Base-by-base conservation (phyloP, 2,329 filamentous ascomycete genomes). In the Incumbomyces lentus region DNA sequence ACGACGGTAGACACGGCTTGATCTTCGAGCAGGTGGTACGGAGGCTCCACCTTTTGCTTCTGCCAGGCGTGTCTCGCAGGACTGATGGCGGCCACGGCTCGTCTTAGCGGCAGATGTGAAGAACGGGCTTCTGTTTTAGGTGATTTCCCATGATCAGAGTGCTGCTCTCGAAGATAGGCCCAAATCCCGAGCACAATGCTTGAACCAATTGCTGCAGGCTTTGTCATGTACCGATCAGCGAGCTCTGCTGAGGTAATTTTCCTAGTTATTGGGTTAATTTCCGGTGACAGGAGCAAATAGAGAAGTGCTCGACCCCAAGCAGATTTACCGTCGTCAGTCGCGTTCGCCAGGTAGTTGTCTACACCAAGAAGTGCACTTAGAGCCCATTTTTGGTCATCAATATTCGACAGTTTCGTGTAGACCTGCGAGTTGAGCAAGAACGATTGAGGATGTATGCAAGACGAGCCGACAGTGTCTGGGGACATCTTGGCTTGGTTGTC, bases 231-330 rank as follows among this genome's bases (percentile, higher is more conserved):
- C 1, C 39, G 48, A 6, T 84, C 69, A 32, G 66, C 63, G 29
- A 98, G 66, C 0, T 74, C 66, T 38, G 72, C 67, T 16, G 72
- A 72, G 3, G 82, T 78, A 54, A 80, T 74, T 52, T 81, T 79
- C 47, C 84, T 80, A 40, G 84, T 68, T 32, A 70, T 70, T 2
- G 81, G 71, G 11, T 82, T 71, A 16, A 86, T 69, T 11, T 64
- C 69, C 12, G 77, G 67, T 1, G 82, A 79, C 38, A 81, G 80
- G 38, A 90, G 76, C 13, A 85, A 68, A 61, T 84, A 93, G n/a
- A 95, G 80, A 49, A 90, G 77, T 2, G 84, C 81, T 58, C 94
- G 85, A 12, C 85, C 81, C 92, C 90, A 98, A 13, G 81, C 78
- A 44, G 77, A 65, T 50, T 74, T 73, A n/a, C 76, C 69, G 8